phyloP scores from a whole-genome alignment of 805 yeast species.

The Metschnikowia vanudenii region DNA sequence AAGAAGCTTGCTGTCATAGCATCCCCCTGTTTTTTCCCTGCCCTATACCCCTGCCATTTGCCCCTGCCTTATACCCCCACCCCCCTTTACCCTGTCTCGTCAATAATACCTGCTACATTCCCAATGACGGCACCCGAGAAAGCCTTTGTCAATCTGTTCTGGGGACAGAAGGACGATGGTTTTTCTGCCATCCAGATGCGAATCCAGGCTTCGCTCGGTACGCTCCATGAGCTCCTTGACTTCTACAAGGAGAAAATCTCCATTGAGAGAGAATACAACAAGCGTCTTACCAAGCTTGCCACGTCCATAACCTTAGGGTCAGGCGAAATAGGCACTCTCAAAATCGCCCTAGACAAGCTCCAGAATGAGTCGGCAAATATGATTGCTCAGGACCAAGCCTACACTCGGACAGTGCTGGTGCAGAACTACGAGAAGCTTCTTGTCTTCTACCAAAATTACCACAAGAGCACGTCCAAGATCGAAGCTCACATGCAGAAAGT shows the following conservation, averaged over 20 bases:
- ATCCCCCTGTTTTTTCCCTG: not conserved
- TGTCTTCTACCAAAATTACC: conserved; percentile 50
- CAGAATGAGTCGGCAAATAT: conserved; percentile 58
- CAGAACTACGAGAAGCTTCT: conserved; percentile 49
- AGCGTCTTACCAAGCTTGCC: conserved; percentile 52
- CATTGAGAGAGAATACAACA: conserved; percentile 73
- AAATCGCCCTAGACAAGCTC: conserved; percentile 57
- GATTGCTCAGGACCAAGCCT: conserved; percentile 55
- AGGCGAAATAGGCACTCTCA: conserved; percentile 58
- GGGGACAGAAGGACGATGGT: conserved; percentile 71
- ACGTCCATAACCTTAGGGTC: conserved; percentile 48
- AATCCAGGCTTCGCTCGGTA: conserved; percentile 57
- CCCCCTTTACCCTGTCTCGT: no score
- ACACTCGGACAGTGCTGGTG: conserved; percentile 49
- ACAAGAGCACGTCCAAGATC: conserved; percentile 53
- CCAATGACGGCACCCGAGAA: conserved; percentile 17
- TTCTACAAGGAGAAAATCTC: conserved; percentile 45
- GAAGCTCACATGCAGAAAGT: conserved; percentile 58
- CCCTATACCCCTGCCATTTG: no score
- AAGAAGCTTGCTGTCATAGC: not conserved
- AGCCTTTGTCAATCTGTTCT: conserved; percentile 46
- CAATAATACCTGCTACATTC: not conserved
- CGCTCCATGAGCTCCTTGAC: conserved; percentile 40
- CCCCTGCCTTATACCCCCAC: no score
- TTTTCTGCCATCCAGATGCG: conserved; percentile 52